Percentiles rank a stretch among this genome's conserved stretches.
phyloP scores from a whole-genome alignment of 2,329 filamentous ascomycete species.

The Aspergillus tamarii region DNA sequence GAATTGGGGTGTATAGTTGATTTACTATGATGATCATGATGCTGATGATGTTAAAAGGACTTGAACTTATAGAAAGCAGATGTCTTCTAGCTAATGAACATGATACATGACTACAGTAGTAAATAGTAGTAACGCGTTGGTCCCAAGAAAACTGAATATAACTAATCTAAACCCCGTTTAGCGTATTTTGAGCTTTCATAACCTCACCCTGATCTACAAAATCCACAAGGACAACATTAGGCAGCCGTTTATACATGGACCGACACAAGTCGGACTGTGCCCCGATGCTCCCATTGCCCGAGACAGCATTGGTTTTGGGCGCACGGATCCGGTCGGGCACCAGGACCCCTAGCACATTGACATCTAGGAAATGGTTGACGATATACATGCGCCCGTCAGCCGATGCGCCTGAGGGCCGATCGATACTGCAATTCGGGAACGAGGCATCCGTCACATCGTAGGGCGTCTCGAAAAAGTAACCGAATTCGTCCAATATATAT shows the following conservation, averaged over 20 bases:
- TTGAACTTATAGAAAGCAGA: neutral
- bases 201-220: constrained; percentile 50
- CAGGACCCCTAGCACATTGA: constrained; percentile 44
- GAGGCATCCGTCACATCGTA: constrained; percentile 46
- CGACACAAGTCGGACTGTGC: constrained; percentile 45
- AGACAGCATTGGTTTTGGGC: constrained; percentile 47
- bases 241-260: constrained; percentile 40
- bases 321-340: constrained; percentile 48
- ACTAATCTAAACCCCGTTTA: constrained; percentile 40
- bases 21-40: neutral
- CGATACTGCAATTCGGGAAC: constrained; percentile 48
- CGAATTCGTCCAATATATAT: constrained; percentile 49
- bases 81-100: neutral
- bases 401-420: constrained; percentile 45
- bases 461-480: constrained; percentile 52
- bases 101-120: neutral
- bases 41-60: neutral
- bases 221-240: constrained; percentile 50
- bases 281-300: constrained; percentile 48
- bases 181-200: constrained; percentile 42
- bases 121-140: neutral
- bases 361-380: constrained; percentile 54
- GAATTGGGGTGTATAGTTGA: too few species aligned
- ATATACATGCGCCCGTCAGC: constrained; percentile 49
- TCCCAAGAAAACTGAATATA: neutral